These are phyloP conservation scores for Podila verticillata DNA, from an alignment of 192 early-diverging fungal species.

Conservation along the genomic window DNA sequence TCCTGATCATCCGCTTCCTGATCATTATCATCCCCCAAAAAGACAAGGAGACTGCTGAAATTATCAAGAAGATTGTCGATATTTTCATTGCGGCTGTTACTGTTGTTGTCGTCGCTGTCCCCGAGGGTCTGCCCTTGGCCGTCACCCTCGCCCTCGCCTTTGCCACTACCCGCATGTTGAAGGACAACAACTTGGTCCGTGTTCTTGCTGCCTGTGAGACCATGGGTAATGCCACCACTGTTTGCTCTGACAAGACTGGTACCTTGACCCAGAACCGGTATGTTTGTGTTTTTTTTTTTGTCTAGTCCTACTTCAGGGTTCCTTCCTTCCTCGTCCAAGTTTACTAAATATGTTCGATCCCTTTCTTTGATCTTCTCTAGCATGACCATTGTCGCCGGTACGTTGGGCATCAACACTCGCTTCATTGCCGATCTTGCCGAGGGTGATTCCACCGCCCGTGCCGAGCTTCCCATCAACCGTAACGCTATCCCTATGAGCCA, in stretches of 20 bases:
- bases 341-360: background rate
- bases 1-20: slow-evolving; percentile 85
- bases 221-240: slow-evolving; percentile 97
- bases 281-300: slow-evolving; percentile 10
- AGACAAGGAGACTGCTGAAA: slow-evolving; percentile 46
- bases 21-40: slow-evolving; percentile 50
- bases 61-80: slow-evolving; percentile 69
- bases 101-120: slow-evolving; percentile 95
- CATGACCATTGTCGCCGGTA: slow-evolving; percentile 93
- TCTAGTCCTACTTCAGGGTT: background rate
- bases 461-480: slow-evolving; percentile 43
- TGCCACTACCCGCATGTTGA: slow-evolving; percentile 94
- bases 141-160: slow-evolving; percentile 95
- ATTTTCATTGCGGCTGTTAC: slow-evolving; percentile 93
- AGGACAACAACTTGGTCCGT: slow-evolving; percentile 96
- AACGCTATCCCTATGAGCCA: slow-evolving; percentile 60
- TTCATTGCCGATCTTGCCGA: slow-evolving; percentile 53
- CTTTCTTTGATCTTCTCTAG: slow-evolving; percentile 25
- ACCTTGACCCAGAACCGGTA: slow-evolving; percentile 92
- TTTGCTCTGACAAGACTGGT: slow-evolving; percentile 99
- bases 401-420: slow-evolving; percentile 61
- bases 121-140: slow-evolving; percentile 95
- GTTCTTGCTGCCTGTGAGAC: slow-evolving; percentile 96
- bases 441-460: slow-evolving; percentile 39
- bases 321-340: background rate